Evolutionary conservation across 805 yeast genomes (phyloP).

Genomic region (Yamadazyma olivae): DNA sequence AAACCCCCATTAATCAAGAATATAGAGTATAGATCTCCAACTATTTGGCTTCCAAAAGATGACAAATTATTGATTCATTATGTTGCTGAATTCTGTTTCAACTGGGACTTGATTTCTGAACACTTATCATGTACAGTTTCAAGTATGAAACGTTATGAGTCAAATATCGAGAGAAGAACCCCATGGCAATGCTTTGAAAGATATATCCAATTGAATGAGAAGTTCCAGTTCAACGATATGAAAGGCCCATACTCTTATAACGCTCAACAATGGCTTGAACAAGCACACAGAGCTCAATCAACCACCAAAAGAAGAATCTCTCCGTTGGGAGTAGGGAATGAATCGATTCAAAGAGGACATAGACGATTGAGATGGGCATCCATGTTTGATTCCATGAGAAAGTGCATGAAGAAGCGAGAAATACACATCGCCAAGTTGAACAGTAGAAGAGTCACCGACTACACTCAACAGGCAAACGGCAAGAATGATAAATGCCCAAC

Average conservation of each 20-base stretch:
- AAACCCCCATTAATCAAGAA: conserved; percentile 83
- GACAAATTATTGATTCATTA: conserved; percentile 76
- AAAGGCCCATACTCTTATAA: conserved; percentile 79
- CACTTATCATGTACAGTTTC: conserved; percentile 68
- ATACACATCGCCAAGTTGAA: conserved; percentile 42
- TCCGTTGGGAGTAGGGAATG: conserved; percentile 91
- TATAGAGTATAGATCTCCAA: conserved; percentile 81
- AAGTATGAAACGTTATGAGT: conserved; percentile 57
- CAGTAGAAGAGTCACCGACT: conserved; percentile 17
- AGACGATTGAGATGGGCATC: conserved; percentile 91
- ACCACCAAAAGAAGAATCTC: conserved; percentile 85
- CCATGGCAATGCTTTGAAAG: conserved; percentile 99
- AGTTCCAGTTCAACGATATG: conserved; percentile 82
- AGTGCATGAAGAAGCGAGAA: conserved; percentile 86
- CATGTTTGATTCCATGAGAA: conserved; percentile 93
- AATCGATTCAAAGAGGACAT: conserved; percentile 92
- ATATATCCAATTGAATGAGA: conserved; percentile 87
- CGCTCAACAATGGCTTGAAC: conserved; percentile 90
- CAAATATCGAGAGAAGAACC: conserved; percentile 91
- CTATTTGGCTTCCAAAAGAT: conserved; percentile 95
- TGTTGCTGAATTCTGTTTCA: conserved; percentile 83
- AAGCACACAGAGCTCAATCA: conserved; percentile 84
- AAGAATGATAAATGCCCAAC: conserved; percentile 49
- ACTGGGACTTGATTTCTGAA: conserved; percentile 90
- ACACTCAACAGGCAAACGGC: conserved; percentile 4